Percentiles rank a stretch among this genome's conserved stretches.
phyloP scores from a whole-genome alignment of 1,284 basidiomycete species.

The Cryptococcus deneoformans region DNA sequence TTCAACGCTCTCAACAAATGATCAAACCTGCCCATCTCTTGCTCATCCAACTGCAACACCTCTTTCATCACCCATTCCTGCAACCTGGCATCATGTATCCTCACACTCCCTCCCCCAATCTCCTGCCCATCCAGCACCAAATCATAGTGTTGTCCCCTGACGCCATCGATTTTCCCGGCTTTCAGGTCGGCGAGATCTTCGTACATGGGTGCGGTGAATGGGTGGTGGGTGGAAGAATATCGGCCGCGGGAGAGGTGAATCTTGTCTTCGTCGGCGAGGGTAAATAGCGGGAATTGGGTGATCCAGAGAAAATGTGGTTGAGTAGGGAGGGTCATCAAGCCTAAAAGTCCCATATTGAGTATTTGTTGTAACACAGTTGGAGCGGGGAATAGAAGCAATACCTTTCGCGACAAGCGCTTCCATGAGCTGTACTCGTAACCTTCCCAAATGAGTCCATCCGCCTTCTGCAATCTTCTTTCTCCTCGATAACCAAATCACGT shows the following conservation, averaged over 20 bases:
- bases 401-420: conserved; percentile 64
- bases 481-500: conserved; percentile 56
- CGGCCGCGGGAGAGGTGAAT: conserved; percentile 75
- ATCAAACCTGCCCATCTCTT: conserved; percentile 71
- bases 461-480: conserved; percentile 55
- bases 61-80: conserved; percentile 78
- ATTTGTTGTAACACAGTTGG: no score
- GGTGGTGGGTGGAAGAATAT: conserved; percentile 90
- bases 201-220: conserved; percentile 94
- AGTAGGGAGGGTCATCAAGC: conserved; percentile 56
- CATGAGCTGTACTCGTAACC: conserved; percentile 63
- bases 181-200: conserved; percentile 75
- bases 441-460: conserved; percentile 78
- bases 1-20: conserved; percentile 81
- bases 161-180: conserved; percentile 62
- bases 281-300: conserved; percentile 94
- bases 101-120: conserved; percentile 89
- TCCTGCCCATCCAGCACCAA: conserved; percentile 93
- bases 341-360: conserved; percentile 46
- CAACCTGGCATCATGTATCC: conserved; percentile 82
- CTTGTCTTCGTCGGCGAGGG: conserved; percentile 82
- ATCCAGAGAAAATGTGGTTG: conserved; percentile 88
- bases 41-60: conserved; percentile 69
- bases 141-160: conserved; percentile 94
- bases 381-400: no score